phyloP scores from a whole-genome alignment of 305 asterid species.

The Fraxinus baroniana region DNA sequence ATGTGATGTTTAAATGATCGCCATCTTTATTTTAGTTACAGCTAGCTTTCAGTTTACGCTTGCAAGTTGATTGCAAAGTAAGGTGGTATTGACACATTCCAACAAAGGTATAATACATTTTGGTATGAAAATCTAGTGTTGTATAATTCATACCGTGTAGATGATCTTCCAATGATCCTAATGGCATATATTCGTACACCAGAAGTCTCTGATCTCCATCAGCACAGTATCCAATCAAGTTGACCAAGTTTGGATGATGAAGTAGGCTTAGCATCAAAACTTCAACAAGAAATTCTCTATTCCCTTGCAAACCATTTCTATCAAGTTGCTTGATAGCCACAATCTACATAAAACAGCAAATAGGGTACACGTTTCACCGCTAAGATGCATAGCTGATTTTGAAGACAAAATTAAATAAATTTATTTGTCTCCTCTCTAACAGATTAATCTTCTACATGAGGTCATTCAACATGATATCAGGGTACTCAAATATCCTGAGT shows the following conservation, averaged over 20 bases:
- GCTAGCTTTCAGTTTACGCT: not conserved
- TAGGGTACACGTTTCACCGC: not conserved
- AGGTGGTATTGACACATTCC: not conserved
- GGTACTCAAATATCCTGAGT: not conserved
- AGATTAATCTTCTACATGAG: not conserved
- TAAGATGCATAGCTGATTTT: not conserved
- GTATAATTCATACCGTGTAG: constrained; percentile 49
- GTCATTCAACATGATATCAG: not conserved
- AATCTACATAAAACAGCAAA: constrained; percentile 37
- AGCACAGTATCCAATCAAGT: constrained; percentile 82
- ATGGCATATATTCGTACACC: constrained; percentile 79
- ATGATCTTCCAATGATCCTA: constrained; percentile 84
- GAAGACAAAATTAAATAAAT: not conserved
- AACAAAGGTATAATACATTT: not conserved
- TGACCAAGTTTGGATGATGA: constrained; percentile 79
- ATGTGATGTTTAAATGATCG: not conserved
- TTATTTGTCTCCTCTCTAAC: not conserved
- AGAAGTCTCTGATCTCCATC: constrained; percentile 91
- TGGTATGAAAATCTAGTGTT: not conserved
- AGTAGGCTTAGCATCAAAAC: constrained; percentile 77
- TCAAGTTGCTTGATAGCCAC: constrained; percentile 86
- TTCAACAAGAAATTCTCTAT: constrained; percentile 81
- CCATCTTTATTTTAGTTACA: not conserved
- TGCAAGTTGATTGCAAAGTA: not conserved
- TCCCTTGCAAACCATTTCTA: constrained; percentile 80